phyloP scores from a whole-genome alignment of 768 basidiomycete genomes.

The Tylopilus plumbeoviolaceoides region DNA sequence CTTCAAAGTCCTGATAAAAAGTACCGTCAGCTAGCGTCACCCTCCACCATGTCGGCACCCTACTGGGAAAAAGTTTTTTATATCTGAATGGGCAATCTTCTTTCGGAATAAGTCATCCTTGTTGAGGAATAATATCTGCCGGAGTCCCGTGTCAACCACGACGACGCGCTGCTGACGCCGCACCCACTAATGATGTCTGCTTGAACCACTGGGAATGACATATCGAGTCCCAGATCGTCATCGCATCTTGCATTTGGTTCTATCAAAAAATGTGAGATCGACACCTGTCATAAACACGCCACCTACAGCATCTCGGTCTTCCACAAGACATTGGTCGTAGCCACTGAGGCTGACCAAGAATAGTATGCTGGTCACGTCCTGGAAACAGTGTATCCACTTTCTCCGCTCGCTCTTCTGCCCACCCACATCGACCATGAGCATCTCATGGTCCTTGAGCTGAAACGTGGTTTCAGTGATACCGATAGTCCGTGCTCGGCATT shows the following conservation, averaged over 20 bases:
- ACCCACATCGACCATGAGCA: conserved; percentile 92
- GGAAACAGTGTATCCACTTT: conserved; percentile 95
- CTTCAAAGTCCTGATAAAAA: conserved; percentile 72
- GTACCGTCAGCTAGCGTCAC: neutral
- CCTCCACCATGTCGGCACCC: conserved; percentile 15
- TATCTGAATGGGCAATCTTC: conserved; percentile 78
- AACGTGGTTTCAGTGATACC: conserved; percentile 91
- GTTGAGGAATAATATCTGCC: conserved; percentile 88
- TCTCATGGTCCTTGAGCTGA: conserved; percentile 69
- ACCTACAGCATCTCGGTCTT: conserved; percentile 86
- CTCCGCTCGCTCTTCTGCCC: conserved; percentile 91
- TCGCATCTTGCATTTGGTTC: conserved; percentile 99
- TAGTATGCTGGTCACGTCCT: conserved; percentile 89
- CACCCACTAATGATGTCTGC: conserved; percentile 81
- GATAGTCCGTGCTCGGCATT: conserved; percentile 80
- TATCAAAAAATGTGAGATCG: conserved; percentile 27
- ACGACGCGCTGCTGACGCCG: neutral
- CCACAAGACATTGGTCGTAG: conserved; percentile 91
- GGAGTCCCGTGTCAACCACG: conserved; percentile 1
- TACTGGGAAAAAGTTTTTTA: conserved; percentile 87
- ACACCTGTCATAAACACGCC: neutral
- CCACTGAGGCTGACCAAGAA: conserved; percentile 90
- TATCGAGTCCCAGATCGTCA: conserved; percentile 99
- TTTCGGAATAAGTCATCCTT: conserved; percentile 91
- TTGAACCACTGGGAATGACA: conserved; percentile 98